Evolutionary conservation across 352 stramenopile species (phyloP).

Genomic region (Peronospora destructor): DNA sequence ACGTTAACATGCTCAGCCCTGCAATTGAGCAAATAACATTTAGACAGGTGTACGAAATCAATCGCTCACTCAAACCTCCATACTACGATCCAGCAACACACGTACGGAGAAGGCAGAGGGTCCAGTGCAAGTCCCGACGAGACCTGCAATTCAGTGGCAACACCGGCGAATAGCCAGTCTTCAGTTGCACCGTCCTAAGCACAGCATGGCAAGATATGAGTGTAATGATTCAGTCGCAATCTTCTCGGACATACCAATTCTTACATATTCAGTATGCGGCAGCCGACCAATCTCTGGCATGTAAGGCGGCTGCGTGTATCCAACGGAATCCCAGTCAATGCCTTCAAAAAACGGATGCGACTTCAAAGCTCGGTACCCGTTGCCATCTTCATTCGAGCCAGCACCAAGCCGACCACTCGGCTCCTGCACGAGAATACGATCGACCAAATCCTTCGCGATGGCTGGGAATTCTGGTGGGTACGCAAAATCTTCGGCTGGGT

Average conservation of each 20-base stretch:
- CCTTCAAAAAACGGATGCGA: constrained; percentile 80
- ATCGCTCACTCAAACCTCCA: constrained; percentile 4
- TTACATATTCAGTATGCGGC: constrained; percentile 67
- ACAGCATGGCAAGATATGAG: constrained; percentile 6
- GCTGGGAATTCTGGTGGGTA: constrained; percentile 57
- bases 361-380: constrained; percentile 67
- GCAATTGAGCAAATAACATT: constrained; percentile 1
- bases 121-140: constrained; percentile 75
- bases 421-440: constrained; percentile 74
- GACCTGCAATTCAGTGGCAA: constrained; percentile 81
- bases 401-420: constrained; percentile 61
- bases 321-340: constrained; percentile 63
- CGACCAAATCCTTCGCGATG: constrained; percentile 65
- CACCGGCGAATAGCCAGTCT: constrained; percentile 83
- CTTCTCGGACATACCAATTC: constrained; percentile 1
- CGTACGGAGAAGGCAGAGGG: constrained; percentile 48
- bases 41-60: constrained; percentile 1
- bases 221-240: not conserved
- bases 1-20: constrained; percentile 53
- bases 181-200: constrained; percentile 77
- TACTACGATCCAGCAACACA: constrained; percentile 9
- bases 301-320: constrained; percentile 46
- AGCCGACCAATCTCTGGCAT: constrained; percentile 49
- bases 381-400: constrained; percentile 64
- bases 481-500: constrained; percentile 68